Conservation (phyloP, 208 protist genomes). For the Lotmaria passim region DNA sequence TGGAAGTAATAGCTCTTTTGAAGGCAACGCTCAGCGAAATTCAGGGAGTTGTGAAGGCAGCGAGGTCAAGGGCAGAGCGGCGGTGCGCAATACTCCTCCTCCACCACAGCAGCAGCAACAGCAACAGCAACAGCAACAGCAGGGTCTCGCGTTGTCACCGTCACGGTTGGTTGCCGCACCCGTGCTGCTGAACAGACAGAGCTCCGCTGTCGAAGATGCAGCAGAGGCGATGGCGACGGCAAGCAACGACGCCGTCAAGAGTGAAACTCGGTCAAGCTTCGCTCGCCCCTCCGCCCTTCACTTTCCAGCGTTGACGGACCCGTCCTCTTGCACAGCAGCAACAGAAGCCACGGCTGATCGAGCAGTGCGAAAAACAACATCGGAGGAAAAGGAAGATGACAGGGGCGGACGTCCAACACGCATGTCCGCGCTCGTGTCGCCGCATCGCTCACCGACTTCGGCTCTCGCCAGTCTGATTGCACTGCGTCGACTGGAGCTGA, state of each 20-base stretch:
- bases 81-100: too few relatives aligned
- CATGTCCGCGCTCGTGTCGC: too few relatives aligned
- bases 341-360: too few relatives aligned
- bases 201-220: constrained; percentile 8
- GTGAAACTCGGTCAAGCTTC: neutral
- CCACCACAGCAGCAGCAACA: too few relatives aligned
- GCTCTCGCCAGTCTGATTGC: constrained; percentile 12
- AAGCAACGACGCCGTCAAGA: neutral
- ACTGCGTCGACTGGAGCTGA: constrained; percentile 38
- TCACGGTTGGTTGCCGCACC: neutral
- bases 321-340: too few relatives aligned
- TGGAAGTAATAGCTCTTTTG: too few relatives aligned
- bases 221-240: too few relatives aligned
- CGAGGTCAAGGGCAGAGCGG: too few relatives aligned
- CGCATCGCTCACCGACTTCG: constrained; percentile 6
- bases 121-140: neutral
- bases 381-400: constrained; percentile 1
- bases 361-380: too few relatives aligned
- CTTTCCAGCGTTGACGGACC: neutral
- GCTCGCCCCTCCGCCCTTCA: neutral
- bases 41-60: too few relatives aligned
- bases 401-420: too few relatives aligned
- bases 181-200: neutral
- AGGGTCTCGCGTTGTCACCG: neutral
- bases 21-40: too few relatives aligned